These are phyloP conservation scores for Elsinoe arachidis DNA, from an alignment of 2,329 filamentous ascomycete genomes.

Conservation along the genomic window DNA sequence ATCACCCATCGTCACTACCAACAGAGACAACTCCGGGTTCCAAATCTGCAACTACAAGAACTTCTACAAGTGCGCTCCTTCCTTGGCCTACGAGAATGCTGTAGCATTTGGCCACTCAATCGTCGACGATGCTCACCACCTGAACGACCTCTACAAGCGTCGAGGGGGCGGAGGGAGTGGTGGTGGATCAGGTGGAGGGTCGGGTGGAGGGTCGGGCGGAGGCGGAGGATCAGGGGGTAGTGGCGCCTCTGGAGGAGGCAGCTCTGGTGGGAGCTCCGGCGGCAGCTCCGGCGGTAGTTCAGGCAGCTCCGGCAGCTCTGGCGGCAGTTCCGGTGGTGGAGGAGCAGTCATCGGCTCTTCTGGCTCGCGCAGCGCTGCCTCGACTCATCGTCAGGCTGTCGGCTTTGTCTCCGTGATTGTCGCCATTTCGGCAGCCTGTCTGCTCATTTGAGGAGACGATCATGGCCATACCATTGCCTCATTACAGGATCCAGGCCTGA, in stretches of 20 bases:
- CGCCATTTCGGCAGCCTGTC: neutral
- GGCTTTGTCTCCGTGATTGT: neutral
- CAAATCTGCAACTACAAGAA: neutral
- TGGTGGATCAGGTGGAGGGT: neutral
- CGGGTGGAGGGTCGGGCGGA: neutral
- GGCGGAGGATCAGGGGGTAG: neutral
- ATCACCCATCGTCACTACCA: neutral
- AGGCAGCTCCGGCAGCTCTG: neutral
- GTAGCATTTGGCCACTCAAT: neutral
- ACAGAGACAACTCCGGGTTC: neutral
- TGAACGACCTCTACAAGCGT: slow-evolving; percentile 4
- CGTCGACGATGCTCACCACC: neutral
- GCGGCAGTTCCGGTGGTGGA: neutral
- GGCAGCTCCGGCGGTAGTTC: neutral
- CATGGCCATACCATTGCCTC: neutral
- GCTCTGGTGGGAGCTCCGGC: neutral
- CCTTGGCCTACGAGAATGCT: neutral
- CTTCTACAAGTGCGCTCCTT: neutral
- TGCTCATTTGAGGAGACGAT: neutral
- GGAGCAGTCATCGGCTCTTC: neutral
- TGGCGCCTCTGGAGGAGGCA: neutral
- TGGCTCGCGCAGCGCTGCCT: neutral
- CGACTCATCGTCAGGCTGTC: neutral
- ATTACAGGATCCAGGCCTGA: too few species aligned
- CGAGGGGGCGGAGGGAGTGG: neutral